Conservation (phyloP, 2,329 filamentous ascomycete genomes). For the Paraphoma sp. region DNA sequence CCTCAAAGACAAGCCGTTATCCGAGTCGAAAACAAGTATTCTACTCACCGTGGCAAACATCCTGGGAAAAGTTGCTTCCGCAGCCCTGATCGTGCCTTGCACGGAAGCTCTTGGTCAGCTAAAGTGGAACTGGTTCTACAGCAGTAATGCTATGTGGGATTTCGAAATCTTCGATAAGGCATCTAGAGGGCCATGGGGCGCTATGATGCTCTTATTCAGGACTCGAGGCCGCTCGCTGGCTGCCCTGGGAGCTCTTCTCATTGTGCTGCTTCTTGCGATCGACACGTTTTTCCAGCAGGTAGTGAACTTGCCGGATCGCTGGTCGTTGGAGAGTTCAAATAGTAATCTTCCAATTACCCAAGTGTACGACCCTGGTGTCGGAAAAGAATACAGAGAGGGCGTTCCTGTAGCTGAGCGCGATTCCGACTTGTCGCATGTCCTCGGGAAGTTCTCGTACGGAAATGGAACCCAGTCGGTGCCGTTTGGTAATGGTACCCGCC, state of each 20-base stretch:
- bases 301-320: conserved; percentile 28
- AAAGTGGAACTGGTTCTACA: conserved; percentile 35
- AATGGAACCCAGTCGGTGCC: conserved; percentile 27
- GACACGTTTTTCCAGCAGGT: conserved; percentile 17
- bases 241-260: conserved; percentile 5
- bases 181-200: conserved; percentile 15
- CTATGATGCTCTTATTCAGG: conserved; percentile 12
- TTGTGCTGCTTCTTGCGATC: conserved; percentile 9
- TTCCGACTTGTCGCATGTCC: conserved; percentile 2
- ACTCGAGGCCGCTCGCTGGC: conserved; percentile 18
- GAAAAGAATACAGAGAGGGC: background rate
- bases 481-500: conserved; percentile 30
- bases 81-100: conserved; percentile 27
- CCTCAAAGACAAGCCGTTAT: background rate
- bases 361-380: conserved; percentile 5
- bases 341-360: conserved; percentile 19
- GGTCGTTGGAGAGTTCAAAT: conserved; percentile 10
- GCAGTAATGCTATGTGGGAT: conserved; percentile 30
- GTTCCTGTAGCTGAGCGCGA: background rate
- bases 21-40: background rate
- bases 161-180: conserved; percentile 42
- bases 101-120: conserved; percentile 35
- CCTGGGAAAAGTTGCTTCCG: conserved; percentile 23
- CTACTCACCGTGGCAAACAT: conserved; percentile 17
- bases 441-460: conserved; percentile 13